These are phyloP conservation scores for Microdochium nivale DNA, from an alignment of 2,329 filamentous ascomycete species.

Conservation along the genomic window DNA sequence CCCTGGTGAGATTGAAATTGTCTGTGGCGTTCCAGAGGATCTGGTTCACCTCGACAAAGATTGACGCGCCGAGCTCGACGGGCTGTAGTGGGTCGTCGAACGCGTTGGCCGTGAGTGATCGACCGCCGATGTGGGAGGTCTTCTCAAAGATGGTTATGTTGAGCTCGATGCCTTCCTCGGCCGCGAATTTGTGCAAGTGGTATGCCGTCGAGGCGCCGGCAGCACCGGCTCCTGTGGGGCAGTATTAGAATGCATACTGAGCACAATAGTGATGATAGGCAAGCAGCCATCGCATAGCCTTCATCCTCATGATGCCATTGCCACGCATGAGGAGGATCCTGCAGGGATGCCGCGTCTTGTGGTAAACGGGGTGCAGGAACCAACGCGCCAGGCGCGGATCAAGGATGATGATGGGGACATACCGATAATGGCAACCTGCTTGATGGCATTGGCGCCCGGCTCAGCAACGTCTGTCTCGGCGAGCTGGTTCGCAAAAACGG, in stretches of 20 bases:
- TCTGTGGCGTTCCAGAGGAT: slow-evolving; percentile 69
- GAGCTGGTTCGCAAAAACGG: slow-evolving; percentile 44
- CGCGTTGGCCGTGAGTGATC: slow-evolving; percentile 74
- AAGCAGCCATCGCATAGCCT: too few relatives aligned
- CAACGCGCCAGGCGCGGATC: too few relatives aligned
- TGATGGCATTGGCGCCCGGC: slow-evolving; percentile 34
- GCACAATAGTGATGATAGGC: too few relatives aligned
- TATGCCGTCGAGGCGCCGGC: slow-evolving; percentile 84
- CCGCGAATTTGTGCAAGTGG: slow-evolving; percentile 65
- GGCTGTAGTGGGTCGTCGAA: slow-evolving; percentile 59
- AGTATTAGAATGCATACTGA: slow-evolving; percentile 2
- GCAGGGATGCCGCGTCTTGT: not conserved
- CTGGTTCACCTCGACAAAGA: slow-evolving; percentile 79
- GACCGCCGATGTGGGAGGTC: slow-evolving; percentile 68
- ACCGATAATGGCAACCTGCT: slow-evolving; percentile 55
- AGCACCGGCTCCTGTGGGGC: slow-evolving; percentile 67
- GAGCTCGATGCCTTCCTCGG: slow-evolving; percentile 47
- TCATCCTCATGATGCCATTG: too few relatives aligned
- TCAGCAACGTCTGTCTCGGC: slow-evolving; percentile 28
- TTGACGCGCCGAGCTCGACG: slow-evolving; percentile 83
- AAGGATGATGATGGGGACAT: not conserved
- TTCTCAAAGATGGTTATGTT: slow-evolving; percentile 88
- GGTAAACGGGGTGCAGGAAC: not conserved
- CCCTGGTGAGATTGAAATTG: slow-evolving; percentile 59
- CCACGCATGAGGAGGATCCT: too few relatives aligned